These are phyloP conservation scores for Cladorrhinum samala DNA, from an alignment of 495 filamentous ascomycete species.

Conservation along the genomic window DNA sequence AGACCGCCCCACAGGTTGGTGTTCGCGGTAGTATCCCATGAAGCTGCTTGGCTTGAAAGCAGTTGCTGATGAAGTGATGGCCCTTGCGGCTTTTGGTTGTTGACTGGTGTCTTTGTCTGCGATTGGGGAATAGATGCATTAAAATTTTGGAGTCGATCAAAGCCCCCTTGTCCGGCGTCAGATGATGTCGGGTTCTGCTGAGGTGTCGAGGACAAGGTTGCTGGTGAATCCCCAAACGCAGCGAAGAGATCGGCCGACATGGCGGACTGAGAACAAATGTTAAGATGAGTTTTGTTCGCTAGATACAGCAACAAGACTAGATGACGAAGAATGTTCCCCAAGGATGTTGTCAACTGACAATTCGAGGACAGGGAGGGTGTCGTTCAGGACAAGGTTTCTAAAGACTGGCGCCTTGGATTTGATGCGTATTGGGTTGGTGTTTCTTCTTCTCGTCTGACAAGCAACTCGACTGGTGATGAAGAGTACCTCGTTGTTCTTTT, in stretches of 20 bases:
- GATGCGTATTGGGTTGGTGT: too few species aligned
- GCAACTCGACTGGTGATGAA: too few species aligned
- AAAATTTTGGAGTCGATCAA: slow-evolving; percentile 18
- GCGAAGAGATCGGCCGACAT: slow-evolving; percentile 77
- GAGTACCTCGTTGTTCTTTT: too few species aligned
- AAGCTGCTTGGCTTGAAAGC: slow-evolving; percentile 8
- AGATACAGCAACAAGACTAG: not conserved
- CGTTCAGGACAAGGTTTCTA: too few species aligned
- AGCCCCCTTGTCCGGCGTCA: slow-evolving; percentile 9
- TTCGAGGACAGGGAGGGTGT: not conserved
- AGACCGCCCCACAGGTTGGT: slow-evolving; percentile 16
- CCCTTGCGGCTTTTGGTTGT: slow-evolving; percentile 17
- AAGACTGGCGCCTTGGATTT: too few species aligned
- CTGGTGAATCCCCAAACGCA: slow-evolving; percentile 52
- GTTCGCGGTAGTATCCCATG: slow-evolving; percentile 6
- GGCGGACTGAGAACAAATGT: too few species aligned
- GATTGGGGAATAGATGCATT: slow-evolving; percentile 8
- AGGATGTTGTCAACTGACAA: not conserved
- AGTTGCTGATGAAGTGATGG: slow-evolving; percentile 16
- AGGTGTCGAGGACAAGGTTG: slow-evolving; percentile 18
- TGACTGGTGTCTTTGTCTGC: not conserved
- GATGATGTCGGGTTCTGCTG: slow-evolving; percentile 20
- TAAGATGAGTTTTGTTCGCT: too few species aligned
- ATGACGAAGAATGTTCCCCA: not conserved
- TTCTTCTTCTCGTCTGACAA: too few species aligned